Evolutionary conservation across 108 stramenopile species (phyloP).

Genomic region (Cyclotella sp.): DNA sequence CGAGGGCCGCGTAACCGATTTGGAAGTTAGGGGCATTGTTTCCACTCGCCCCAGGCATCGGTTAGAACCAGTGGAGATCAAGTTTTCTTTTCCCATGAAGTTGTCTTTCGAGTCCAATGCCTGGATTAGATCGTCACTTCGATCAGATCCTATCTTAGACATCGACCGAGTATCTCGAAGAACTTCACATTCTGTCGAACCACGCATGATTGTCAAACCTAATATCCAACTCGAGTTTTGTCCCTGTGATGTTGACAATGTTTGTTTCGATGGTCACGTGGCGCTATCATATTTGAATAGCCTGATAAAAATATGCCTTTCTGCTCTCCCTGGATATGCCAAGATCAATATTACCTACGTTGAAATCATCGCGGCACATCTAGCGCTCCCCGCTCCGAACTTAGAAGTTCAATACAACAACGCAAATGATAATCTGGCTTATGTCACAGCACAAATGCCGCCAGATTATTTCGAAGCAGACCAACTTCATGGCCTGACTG

Average conservation of each 20-base stretch:
- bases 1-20: too few species aligned
- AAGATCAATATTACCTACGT: too few species aligned
- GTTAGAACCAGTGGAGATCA: too few species aligned
- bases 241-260: neutral
- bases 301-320: neutral
- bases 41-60: too few species aligned
- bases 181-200: neutral
- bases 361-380: neutral
- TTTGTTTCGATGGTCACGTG: neutral
- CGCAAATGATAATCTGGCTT: neutral
- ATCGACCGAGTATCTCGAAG: neutral
- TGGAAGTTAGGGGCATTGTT: too few species aligned
- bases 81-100: too few species aligned
- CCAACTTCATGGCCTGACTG: neutral
- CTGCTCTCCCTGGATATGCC: neutral
- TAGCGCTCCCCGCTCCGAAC: neutral
- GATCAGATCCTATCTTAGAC: neutral
- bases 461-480: neutral
- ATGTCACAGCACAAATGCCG: neutral
- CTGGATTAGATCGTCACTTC: too few species aligned
- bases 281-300: neutral
- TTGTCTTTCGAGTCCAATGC: too few species aligned
- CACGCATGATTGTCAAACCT: neutral
- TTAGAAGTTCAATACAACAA: neutral
- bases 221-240: slow-evolving; percentile 5